phyloP scores from a whole-genome alignment of 345 rosid species.

The Cardiospermum halicacabum region DNA sequence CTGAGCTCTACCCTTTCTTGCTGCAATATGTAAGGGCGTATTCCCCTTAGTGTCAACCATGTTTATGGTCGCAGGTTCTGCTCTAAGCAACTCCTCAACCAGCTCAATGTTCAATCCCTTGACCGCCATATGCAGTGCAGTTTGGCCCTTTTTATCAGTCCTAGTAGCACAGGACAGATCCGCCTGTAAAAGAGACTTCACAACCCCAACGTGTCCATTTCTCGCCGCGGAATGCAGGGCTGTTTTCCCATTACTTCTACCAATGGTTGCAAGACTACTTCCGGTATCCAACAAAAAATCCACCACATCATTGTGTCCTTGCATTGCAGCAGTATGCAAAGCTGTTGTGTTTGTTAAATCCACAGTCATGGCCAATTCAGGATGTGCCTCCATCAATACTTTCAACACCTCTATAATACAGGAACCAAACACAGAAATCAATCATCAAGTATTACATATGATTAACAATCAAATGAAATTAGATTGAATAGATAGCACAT shows the following conservation, averaged over 20 bases:
- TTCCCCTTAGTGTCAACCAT: constrained; percentile 78
- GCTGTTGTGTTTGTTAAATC: constrained; percentile 86
- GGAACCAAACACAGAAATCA: constrained; percentile 8
- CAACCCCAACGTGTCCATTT: constrained; percentile 77
- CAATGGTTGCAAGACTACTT: constrained; percentile 76
- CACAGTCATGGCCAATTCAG: constrained; percentile 92
- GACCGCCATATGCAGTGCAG: constrained; percentile 94
- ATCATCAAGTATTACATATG: constrained; percentile 8
- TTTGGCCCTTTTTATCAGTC: constrained; percentile 88
- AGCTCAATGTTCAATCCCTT: constrained; percentile 72
- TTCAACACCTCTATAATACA: constrained; percentile 52
- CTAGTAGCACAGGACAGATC: constrained; percentile 60
- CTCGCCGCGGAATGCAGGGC: constrained; percentile 89
- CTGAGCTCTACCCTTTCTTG: constrained; percentile 79
- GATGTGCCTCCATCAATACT: constrained; percentile 65
- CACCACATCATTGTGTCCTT: constrained; percentile 79
- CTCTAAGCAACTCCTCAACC: constrained; percentile 60
- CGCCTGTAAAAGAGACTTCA: constrained; percentile 50
- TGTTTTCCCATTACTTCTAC: constrained; percentile 88
- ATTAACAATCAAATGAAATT: not conserved
- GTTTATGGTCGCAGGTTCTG: constrained; percentile 52
- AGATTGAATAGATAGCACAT: constrained; percentile 6
- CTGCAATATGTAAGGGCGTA: constrained; percentile 70
- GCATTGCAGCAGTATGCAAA: constrained; percentile 83
- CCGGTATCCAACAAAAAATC: constrained; percentile 62